phyloP scores from a whole-genome alignment of 2,329 filamentous ascomycete genomes.

The Scedosporium minutisporum region DNA sequence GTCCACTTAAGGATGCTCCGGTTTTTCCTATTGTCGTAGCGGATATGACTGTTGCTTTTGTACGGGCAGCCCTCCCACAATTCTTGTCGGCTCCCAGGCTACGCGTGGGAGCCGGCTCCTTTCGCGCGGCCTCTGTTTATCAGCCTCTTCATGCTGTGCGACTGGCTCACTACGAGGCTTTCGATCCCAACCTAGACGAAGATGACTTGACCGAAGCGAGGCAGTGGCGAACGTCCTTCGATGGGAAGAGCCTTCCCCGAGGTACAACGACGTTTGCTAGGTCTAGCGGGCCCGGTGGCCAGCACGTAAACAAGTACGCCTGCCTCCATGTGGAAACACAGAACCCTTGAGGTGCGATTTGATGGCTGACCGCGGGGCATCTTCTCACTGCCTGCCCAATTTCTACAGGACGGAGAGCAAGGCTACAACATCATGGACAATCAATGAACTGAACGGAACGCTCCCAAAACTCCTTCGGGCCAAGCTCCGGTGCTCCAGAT shows the following conservation, averaged over 20 bases:
- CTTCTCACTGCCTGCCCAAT: background rate
- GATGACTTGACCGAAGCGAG: constrained; percentile 42
- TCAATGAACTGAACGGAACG: constrained; percentile 32
- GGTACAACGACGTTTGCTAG: constrained; percentile 45
- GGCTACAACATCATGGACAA: constrained; percentile 42
- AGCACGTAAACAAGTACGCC: constrained; percentile 53
- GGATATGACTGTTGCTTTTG: background rate
- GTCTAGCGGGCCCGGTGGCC: constrained; percentile 52
- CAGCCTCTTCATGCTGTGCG: background rate
- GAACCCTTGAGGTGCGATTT: background rate
- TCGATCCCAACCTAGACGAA: constrained; percentile 38
- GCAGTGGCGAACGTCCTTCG: constrained; percentile 38
- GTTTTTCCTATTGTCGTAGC: background rate
- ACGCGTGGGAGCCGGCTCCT: background rate
- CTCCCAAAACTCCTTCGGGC: constrained; percentile 39
- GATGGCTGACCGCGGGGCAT: background rate
- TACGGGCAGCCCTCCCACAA: background rate
- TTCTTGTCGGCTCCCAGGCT: background rate
- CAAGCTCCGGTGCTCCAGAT: constrained; percentile 40
- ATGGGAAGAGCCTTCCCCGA: constrained; percentile 32
- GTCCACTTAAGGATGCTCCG: background rate
- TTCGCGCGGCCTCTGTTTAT: background rate
- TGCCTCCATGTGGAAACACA: no score
- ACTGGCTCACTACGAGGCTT: constrained; percentile 31
- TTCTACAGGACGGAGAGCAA: constrained; percentile 47